These are phyloP conservation scores for Aspergillus pseudotamarii DNA, from an alignment of 2,329 filamentous ascomycete genomes.

Conservation along the genomic window DNA sequence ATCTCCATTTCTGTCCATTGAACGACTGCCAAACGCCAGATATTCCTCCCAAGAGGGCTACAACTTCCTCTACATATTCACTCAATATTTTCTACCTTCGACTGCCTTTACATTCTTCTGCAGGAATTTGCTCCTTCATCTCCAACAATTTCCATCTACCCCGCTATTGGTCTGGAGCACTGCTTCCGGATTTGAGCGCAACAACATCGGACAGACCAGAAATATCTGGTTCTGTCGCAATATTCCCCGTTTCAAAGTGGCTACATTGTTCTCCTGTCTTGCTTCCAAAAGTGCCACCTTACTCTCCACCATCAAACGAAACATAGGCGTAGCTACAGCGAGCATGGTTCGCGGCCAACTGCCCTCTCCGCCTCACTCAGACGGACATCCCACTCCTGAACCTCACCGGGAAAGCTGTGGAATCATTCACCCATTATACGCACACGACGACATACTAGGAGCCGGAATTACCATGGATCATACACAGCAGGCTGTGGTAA, in stretches of 20 bases:
- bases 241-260: not conserved
- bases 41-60: not conserved
- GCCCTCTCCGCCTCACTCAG: constrained; percentile 35
- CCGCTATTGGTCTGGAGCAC: not conserved
- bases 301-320: not conserved
- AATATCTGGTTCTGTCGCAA: not conserved
- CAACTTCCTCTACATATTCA: not conserved
- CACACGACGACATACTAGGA: constrained; percentile 9
- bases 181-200: not conserved
- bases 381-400: constrained; percentile 25
- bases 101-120: not conserved
- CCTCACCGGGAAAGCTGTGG: constrained; percentile 16
- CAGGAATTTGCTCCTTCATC: not conserved
- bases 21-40: not conserved
- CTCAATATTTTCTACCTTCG: not conserved
- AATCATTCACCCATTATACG: constrained; percentile 20
- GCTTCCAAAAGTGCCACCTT: not conserved
- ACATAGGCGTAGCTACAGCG: constrained; percentile 13
- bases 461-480: constrained; percentile 4
- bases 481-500: constrained; percentile 24
- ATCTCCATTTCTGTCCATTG: not conserved
- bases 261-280: not conserved
- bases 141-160: not conserved
- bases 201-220: not conserved
- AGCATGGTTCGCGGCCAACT: constrained; percentile 25